These are phyloP conservation scores for Sarocladiaceae sp. DNA, from an alignment of 2,329 filamentous ascomycete genomes.

Conservation along the genomic window DNA sequence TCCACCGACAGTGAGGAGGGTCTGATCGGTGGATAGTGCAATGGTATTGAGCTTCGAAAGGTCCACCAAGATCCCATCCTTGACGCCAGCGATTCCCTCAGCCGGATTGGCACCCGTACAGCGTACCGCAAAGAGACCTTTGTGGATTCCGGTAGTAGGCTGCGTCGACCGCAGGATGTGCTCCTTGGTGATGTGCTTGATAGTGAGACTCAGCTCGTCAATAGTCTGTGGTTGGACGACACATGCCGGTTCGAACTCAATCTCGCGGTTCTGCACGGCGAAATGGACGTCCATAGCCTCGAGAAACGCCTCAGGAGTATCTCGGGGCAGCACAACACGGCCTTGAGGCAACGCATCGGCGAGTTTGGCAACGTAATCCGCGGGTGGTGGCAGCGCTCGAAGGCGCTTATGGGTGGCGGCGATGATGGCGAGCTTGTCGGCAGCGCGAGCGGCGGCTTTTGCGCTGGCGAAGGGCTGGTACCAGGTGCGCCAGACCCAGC, in stretches of 20 bases:
- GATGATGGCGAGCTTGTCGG: not conserved
- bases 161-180: not conserved
- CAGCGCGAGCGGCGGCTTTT: not conserved
- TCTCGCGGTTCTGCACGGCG: not conserved
- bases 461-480: not conserved
- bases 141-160: not conserved
- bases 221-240: not conserved
- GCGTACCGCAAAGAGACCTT: not conserved
- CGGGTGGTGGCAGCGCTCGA: not conserved
- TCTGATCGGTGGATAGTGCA: not conserved
- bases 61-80: not conserved
- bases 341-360: not conserved
- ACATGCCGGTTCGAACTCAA: not conserved
- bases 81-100: not conserved
- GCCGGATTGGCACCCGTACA: not conserved
- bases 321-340: not conserved
- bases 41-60: not conserved
- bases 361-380: not conserved
- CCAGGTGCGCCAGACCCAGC: not conserved
- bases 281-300: not conserved
- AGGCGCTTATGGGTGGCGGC: not conserved
- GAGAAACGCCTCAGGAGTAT: not conserved
- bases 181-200: not conserved
- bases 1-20: not conserved
- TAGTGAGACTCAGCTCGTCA: not conserved